Conservation (phyloP, 2,329 filamentous ascomycete genomes). For the Alternaria burnsii region DNA sequence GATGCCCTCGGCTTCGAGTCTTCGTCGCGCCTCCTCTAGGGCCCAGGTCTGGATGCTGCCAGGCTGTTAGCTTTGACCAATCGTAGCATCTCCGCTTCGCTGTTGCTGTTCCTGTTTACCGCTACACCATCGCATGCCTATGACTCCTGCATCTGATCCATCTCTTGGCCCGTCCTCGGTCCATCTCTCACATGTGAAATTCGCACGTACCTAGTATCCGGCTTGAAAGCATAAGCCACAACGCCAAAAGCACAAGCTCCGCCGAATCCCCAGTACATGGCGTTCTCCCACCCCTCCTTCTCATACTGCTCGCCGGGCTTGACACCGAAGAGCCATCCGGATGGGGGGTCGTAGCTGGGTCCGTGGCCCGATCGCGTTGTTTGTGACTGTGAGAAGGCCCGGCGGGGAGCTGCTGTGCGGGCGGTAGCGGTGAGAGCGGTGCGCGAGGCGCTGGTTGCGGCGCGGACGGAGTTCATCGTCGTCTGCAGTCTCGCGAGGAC, state of each 20-base stretch:
- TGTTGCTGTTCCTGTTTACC: neutral
- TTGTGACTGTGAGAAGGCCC: slow-evolving; percentile 37
- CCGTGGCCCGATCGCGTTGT: slow-evolving; percentile 60
- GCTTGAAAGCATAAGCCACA: slow-evolving; percentile 93
- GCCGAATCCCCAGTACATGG: slow-evolving; percentile 86
- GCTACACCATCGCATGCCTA: neutral
- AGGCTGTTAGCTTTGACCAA: slow-evolving; percentile 26
- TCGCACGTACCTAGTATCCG: slow-evolving; percentile 90
- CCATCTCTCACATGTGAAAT: neutral
- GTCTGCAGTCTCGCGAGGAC: neutral
- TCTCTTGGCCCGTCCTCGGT: neutral
- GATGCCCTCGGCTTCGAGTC: slow-evolving; percentile 95
- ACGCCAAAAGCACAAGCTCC: slow-evolving; percentile 76
- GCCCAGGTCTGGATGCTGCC: slow-evolving; percentile 98
- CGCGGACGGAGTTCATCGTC: slow-evolving; percentile 40
- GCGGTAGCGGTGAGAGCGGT: slow-evolving; percentile 29
- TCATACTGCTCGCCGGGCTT: slow-evolving; percentile 95
- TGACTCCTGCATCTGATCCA: neutral
- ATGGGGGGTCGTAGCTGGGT: slow-evolving; percentile 86
- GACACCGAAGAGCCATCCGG: slow-evolving; percentile 91
- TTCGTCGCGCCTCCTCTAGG: slow-evolving; percentile 91
- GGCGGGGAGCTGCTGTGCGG: slow-evolving; percentile 20
- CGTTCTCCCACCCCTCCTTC: slow-evolving; percentile 94
- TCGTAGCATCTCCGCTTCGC: neutral
- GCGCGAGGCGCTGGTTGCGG: slow-evolving; percentile 33